These are phyloP conservation scores for Oehlia diaphana DNA, from an alignment of 192 early-diverging fungal species.

Conservation along the genomic window DNA sequence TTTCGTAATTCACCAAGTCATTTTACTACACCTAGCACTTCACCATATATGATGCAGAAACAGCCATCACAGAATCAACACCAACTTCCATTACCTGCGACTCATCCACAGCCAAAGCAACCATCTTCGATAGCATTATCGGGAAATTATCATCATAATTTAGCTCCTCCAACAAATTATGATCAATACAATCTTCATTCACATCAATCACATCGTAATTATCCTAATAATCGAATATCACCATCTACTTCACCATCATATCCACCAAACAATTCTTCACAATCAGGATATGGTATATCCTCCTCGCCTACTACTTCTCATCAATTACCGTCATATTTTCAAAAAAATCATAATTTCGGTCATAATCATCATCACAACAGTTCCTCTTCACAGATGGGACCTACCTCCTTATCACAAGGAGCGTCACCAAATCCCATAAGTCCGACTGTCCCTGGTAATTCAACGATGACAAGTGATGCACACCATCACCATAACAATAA, in stretches of 20 bases:
- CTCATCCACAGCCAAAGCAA: not conserved
- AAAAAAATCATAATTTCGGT: not conserved
- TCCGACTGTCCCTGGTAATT: not conserved
- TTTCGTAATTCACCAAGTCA: conserved; percentile 16
- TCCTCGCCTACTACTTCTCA: not conserved
- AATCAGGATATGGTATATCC: not conserved
- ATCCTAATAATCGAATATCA: conserved; percentile 13
- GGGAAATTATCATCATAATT: conserved; percentile 14
- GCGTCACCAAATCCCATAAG: not conserved
- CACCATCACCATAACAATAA: conserved; percentile 12
- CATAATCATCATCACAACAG: not conserved
- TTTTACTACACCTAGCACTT: conserved; percentile 6
- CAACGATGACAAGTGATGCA: not conserved
- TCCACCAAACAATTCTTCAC: not conserved
- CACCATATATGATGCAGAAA: not conserved
- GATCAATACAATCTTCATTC: conserved; percentile 7
- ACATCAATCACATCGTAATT: not conserved
- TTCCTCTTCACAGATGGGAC: not conserved
- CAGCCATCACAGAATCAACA: not conserved
- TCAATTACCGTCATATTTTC: not conserved
- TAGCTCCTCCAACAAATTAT: not conserved
- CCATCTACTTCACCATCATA: conserved; percentile 22
- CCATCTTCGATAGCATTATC: not conserved
- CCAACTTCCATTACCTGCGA: not conserved
- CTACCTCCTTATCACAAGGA: not conserved